Evolutionary conservation across 768 basidiomycete species (phyloP).

Genomic region (Pisolithus albus): DNA sequence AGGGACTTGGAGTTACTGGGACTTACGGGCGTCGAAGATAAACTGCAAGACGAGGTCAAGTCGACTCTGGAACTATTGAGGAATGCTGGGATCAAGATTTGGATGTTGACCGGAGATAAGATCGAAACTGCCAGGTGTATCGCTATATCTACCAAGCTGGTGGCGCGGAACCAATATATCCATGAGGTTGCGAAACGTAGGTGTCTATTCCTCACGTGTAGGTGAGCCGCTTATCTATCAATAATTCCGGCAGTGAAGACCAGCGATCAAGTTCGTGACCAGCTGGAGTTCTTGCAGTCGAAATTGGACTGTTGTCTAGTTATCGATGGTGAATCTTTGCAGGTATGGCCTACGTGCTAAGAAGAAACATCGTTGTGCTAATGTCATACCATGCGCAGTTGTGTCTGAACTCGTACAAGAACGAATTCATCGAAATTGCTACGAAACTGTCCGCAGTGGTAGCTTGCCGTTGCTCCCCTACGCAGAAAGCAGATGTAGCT

Average conservation of each 20-base stretch:
- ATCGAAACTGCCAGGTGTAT: slow-evolving; percentile 98
- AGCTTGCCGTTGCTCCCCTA: slow-evolving; percentile 96
- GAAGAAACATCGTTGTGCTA: background rate
- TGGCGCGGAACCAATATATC: slow-evolving; percentile 94
- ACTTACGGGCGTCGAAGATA: slow-evolving; percentile 98
- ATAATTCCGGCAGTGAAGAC: slow-evolving; percentile 62
- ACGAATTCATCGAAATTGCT: slow-evolving; percentile 93
- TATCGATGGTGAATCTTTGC: slow-evolving; percentile 94
- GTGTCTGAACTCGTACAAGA: slow-evolving; percentile 83
- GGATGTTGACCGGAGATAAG: slow-evolving; percentile 99
- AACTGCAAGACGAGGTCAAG: slow-evolving; percentile 95
- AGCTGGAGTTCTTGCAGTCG: slow-evolving; percentile 89
- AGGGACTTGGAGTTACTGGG: slow-evolving; percentile 88
- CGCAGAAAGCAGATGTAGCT: slow-evolving; percentile 97
- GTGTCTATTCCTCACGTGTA: slow-evolving; percentile 3
- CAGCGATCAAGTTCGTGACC: slow-evolving; percentile 71
- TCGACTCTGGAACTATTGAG: slow-evolving; percentile 85
- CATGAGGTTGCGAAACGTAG: slow-evolving; percentile 91
- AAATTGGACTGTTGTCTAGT: slow-evolving; percentile 97
- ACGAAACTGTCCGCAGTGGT: slow-evolving; percentile 96
- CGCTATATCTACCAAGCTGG: slow-evolving; percentile 94
- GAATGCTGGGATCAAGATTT: slow-evolving; percentile 97
- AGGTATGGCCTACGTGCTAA: slow-evolving; percentile 41
- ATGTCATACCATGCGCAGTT: slow-evolving; percentile 44
- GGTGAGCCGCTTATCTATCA: background rate